Evolutionary conservation across 2,329 filamentous ascomycete species (phyloP), one percentile per base, ranked within the genome.

Genomic region (Botrytis galanthina): DNA sequence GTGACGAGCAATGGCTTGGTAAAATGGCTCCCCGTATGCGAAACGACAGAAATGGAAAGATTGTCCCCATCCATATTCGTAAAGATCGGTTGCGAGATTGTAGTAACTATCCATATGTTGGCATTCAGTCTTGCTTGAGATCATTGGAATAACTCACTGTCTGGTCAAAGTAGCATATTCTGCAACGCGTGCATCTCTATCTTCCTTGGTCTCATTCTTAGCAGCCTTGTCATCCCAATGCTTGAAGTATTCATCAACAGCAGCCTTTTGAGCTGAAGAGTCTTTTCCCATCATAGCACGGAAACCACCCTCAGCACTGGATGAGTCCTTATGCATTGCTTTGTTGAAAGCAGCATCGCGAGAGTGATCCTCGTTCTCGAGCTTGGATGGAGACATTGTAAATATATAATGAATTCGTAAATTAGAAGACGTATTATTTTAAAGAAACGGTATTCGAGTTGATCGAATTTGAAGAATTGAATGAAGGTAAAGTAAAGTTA

Each of bases 1-100:
- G 82, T 99, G 96, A 74, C 96, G 92, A 77, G 95, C 93, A 84
- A 98, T 95, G 75, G 95, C 95, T 84, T 97, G 93, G 83, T 90
- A 86, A 86, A 98, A 98, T 70, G 90, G 86, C 85, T 99, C 96
- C 81, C 92, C 92, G 78, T 91, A 86, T 72, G 93, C 92, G 84
- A 95, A 98, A 76, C 95, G 94, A 85, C 93, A 97, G 88, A 99
- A 98, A 85, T 99, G 95, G 88, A 99, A 99, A 68, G 92, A 95
- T 80, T 94, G 91, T 75, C 93, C 93, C 95, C 96, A 99, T 80
- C 95, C 96, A 79, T 97, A 96, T 86, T 98, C 96, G 87, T 97
- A 97, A 69, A 97, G 84, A 81, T 97, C 95, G 78, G 95, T 98
- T n/a, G 93, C 94, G 67, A 97, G 89, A 85, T 98, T 97, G 87